Conservation (phyloP, 345 rosid genomes). For the Litchi chinensis region DNA sequence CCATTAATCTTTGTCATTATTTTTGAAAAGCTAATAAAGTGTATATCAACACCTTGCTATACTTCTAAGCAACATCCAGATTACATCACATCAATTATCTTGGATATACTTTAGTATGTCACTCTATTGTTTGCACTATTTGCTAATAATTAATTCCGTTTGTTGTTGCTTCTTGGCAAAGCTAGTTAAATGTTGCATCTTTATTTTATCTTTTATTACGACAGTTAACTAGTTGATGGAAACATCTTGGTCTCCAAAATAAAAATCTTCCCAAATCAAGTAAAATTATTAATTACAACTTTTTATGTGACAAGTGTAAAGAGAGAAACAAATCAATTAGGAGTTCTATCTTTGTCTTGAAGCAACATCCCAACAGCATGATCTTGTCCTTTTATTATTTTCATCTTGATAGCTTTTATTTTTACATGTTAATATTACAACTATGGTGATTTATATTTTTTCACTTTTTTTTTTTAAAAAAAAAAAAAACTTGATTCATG, state of each 20-base stretch:
- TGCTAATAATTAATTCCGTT: conserved; percentile 3
- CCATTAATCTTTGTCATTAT: conserved; percentile 25
- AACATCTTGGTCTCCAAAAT: neutral
- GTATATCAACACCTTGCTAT: conserved; percentile 25
- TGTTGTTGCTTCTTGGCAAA: neutral
- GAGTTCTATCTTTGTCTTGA: neutral
- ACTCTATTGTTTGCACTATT: conserved; percentile 8
- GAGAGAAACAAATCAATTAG: neutral
- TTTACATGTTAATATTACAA: neutral
- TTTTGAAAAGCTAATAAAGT: conserved; percentile 16
- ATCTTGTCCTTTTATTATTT: neutral
- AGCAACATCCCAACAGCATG: neutral
- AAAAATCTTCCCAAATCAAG: neutral
- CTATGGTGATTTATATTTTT: neutral
- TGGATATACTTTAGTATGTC: conserved; percentile 9
- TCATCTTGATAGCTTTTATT: neutral
- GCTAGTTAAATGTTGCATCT: neutral
- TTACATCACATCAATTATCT: conserved; percentile 12
- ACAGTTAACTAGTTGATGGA: neutral
- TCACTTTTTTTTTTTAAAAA: neutral
- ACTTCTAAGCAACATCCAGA: conserved; percentile 30
- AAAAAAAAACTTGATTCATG: neutral
- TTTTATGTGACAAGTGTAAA: neutral
- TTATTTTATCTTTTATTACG: neutral
- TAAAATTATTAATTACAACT: neutral